Conservation (phyloP, 352 stramenopile genomes). For the Pythium monospermum region DNA sequence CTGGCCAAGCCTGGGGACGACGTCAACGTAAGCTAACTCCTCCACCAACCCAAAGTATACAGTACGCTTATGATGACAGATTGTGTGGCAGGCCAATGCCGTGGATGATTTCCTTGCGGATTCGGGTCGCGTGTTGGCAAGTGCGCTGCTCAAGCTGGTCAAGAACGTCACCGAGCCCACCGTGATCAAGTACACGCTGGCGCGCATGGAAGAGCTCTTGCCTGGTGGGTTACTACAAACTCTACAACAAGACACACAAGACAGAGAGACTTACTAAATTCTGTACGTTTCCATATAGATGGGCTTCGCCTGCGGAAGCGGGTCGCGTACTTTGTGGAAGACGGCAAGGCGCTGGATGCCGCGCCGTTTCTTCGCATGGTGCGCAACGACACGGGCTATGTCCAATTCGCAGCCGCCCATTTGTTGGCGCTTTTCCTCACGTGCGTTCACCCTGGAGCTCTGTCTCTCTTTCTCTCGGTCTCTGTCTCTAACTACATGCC, state of each 20-base stretch:
- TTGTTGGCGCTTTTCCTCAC: slow-evolving; percentile 83
- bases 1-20: slow-evolving; percentile 63
- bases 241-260: too few species aligned
- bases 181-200: slow-evolving; percentile 83
- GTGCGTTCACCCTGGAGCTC: slow-evolving; percentile 27
- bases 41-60: not conserved
- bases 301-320: slow-evolving; percentile 73
- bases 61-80: not conserved
- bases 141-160: slow-evolving; percentile 74
- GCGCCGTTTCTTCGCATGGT: slow-evolving; percentile 81
- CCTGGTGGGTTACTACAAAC: slow-evolving; percentile 44
- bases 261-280: too few species aligned
- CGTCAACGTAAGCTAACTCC: slow-evolving; percentile 43
- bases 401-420: slow-evolving; percentile 77
- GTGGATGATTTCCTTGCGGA: slow-evolving; percentile 75
- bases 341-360: slow-evolving; percentile 68
- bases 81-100: slow-evolving; percentile 56
- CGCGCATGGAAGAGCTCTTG: slow-evolving; percentile 82
- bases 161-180: slow-evolving; percentile 87
- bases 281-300: slow-evolving; percentile 31
- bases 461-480: not conserved
- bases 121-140: slow-evolving; percentile 52
- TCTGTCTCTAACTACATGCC: not conserved
- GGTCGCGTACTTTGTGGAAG: slow-evolving; percentile 71
- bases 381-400: slow-evolving; percentile 80